Evolutionary conservation across 2,329 filamentous ascomycete genomes (phyloP).

Genomic region (Didymosphaeria variabile): DNA sequence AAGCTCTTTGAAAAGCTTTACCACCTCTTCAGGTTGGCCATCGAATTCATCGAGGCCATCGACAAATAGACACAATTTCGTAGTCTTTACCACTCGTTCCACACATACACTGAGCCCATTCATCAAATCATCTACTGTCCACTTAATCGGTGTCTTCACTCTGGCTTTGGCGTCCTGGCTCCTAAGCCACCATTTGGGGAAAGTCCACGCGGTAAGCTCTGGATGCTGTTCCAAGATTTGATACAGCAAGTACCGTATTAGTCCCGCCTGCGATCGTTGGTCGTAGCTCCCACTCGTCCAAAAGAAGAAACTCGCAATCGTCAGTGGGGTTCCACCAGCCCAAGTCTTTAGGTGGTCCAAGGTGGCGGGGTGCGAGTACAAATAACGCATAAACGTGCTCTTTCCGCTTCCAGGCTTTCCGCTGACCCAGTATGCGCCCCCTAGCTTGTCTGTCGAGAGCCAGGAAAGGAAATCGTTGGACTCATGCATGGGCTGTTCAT

Average conservation of each 20-base stretch:
- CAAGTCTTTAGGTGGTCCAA: neutral
- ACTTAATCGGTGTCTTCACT: neutral
- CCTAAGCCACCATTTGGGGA: neutral
- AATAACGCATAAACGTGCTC: conserved; percentile 8
- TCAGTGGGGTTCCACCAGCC: neutral
- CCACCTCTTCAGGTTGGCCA: no score
- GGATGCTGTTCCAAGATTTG: neutral
- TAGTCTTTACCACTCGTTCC: no score
- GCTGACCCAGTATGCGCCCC: conserved; percentile 11
- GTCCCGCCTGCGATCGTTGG: neutral
- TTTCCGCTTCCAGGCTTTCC: conserved; percentile 18
- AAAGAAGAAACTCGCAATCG: conserved; percentile 9
- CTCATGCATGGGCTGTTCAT: no score
- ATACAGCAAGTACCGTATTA: neutral
- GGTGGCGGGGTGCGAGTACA: neutral
- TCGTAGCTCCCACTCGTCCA: neutral
- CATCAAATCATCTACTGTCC: neutral
- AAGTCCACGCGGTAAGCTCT: neutral
- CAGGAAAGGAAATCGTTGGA: no score
- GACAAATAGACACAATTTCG: neutral
- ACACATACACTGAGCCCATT: neutral
- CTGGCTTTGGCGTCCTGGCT: neutral
- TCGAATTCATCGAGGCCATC: neutral
- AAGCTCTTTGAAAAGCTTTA: no score
- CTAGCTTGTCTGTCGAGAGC: no score